Conservation (phyloP, 768 basidiomycete species). For the Podaxis sp. region DNA sequence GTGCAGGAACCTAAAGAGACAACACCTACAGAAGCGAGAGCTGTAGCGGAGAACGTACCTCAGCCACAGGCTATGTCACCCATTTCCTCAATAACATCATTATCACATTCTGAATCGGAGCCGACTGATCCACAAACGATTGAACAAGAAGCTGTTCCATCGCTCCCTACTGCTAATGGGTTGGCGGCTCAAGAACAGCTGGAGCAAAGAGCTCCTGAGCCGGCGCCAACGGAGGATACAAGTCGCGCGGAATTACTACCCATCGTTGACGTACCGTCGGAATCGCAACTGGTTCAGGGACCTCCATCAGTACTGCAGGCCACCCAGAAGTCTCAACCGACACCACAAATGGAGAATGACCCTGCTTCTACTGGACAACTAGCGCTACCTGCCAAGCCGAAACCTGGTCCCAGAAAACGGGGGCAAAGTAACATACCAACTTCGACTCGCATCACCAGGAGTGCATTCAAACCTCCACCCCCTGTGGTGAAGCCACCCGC, state of each 20-base stretch:
- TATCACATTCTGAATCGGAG: background rate
- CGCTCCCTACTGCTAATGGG: background rate
- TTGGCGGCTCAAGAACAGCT: background rate
- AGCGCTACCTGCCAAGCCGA: background rate
- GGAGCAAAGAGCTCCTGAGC: background rate
- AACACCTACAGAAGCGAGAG: background rate
- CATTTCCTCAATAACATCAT: background rate
- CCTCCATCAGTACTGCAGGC: background rate
- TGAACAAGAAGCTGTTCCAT: background rate
- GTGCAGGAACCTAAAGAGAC: background rate
- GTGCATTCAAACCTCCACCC: conserved; percentile 1
- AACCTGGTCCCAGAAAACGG: background rate
- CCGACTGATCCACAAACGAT: too few species aligned
- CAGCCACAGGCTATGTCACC: background rate
- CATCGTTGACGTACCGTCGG: background rate
- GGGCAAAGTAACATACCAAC: conserved; percentile 7
- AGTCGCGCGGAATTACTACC: conserved; percentile 23
- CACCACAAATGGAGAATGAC: background rate
- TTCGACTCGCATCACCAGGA: conserved; percentile 8
- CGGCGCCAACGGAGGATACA: conserved; percentile 14
- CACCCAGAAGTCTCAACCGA: background rate
- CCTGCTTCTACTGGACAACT: background rate
- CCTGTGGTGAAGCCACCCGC: background rate
- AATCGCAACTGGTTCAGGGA: background rate
- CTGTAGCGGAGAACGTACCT: background rate